Evolutionary conservation across 495 filamentous ascomycete genomes (phyloP).

Genomic region (Oleoguttula mirabilis): DNA sequence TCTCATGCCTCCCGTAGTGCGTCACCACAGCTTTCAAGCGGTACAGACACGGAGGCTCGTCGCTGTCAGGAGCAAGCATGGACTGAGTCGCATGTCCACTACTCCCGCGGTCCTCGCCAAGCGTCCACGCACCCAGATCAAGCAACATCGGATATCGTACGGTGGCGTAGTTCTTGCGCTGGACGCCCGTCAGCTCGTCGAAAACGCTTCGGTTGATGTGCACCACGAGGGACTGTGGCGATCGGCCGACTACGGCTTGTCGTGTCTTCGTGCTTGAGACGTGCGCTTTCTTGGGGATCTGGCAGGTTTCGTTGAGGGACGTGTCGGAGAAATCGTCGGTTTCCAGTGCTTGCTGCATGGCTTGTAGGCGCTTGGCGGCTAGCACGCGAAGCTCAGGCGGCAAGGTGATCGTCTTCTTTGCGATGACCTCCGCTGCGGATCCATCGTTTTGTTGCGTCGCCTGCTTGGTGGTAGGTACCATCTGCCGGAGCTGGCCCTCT

Average conservation of each 20-base stretch:
- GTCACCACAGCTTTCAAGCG: slow-evolving; percentile 75
- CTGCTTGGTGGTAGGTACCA: slow-evolving; percentile 25
- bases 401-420: slow-evolving; percentile 13
- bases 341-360: slow-evolving; percentile 57
- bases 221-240: slow-evolving; percentile 65
- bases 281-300: slow-evolving; percentile 54
- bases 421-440: slow-evolving; percentile 13
- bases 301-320: slow-evolving; percentile 58
- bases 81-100: slow-evolving; percentile 43
- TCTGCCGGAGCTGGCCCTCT: slow-evolving; percentile 36
- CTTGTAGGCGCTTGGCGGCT: slow-evolving; percentile 39
- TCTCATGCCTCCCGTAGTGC: slow-evolving; percentile 83
- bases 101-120: slow-evolving; percentile 25
- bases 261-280: slow-evolving; percentile 71
- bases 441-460: neutral
- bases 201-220: slow-evolving; percentile 90
- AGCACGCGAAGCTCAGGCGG: slow-evolving; percentile 16
- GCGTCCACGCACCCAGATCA: slow-evolving; percentile 66
- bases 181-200: slow-evolving; percentile 61
- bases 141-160: slow-evolving; percentile 64
- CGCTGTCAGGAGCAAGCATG: slow-evolving; percentile 41
- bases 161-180: slow-evolving; percentile 69
- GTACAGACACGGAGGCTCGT: slow-evolving; percentile 43
- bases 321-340: slow-evolving; percentile 71
- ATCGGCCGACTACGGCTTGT: slow-evolving; percentile 70